Base-by-base conservation (phyloP, 1,139 yeast species). In the Arxiozyma slooffiae region DNA sequence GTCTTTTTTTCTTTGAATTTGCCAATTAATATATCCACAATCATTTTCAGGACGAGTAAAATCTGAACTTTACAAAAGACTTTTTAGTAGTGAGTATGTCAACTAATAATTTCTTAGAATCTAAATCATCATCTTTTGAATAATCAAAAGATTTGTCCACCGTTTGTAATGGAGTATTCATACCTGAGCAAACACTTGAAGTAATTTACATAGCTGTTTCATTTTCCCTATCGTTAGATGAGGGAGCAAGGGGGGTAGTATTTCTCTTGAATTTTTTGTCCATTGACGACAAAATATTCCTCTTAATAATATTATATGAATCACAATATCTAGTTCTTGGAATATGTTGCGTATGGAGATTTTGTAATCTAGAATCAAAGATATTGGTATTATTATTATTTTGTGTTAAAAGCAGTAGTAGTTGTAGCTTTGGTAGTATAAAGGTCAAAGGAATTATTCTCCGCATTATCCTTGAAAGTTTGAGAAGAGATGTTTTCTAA, bases 1-100 rank as follows among this genome's bases (percentile, higher is more conserved):
- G 17, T 59, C 63, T 46, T 66, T 69, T 48, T 62, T 60, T 51
- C 70, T 59, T 50, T 66, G 70, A 8, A 66, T 57, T 20, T 66
- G 47, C 52, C 70, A 66, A 43, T 64, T 65, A n/a, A 59, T 55
- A 51, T 69, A 66, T 39, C 48, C 58, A 51, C 70, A 66, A 34
- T 56, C 53, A 34, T 54, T 60, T 43, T 60, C 67, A 5, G 55
- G 56, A 53, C 70, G 66, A 8, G 66, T 58, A 52, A 69, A 66
- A 23, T 62, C 58, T 1, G 68, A 60, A 48, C 68, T 65, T 44
- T 66, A 50, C 44, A 55, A 64, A 8, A 64, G 54, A n/a, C 68
- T 67, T 47, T 62, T 58, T 45, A 62, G 67, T n/a, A 1, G 68
- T 65, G 34, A 63, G 55, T 5, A 63, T 52, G 45, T 64, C 67